Percentiles rank a stretch among this genome's conserved stretches.
Evolutionary conservation across 139 green algal genomes (phyloP).

Genomic region (Mychonastes homosphaera): DNA sequence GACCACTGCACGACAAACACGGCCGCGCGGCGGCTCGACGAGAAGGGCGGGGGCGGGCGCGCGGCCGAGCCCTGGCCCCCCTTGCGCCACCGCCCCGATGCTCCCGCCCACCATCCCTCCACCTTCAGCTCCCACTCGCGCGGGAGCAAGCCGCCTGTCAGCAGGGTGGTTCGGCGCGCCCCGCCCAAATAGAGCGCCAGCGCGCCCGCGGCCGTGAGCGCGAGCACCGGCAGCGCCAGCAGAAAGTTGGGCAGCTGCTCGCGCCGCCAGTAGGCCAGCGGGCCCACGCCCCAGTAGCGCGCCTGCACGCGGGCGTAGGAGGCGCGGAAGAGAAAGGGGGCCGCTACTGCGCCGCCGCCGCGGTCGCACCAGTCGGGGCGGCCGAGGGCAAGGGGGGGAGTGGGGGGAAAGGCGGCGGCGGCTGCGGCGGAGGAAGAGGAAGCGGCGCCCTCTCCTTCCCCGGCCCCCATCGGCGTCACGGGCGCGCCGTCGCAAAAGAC

Average conservation of each 20-base stretch:
- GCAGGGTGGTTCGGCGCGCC: constrained; percentile 2
- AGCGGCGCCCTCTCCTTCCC: background rate
- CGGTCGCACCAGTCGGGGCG: constrained; percentile 50
- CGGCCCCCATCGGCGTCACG: background rate
- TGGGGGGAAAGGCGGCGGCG: background rate
- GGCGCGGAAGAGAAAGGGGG: too few species aligned
- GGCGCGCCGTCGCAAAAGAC: background rate
- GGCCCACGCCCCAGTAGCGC: constrained; percentile 76
- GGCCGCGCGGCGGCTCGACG: constrained; percentile 20
- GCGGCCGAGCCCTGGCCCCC: background rate
- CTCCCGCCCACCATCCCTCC: background rate
- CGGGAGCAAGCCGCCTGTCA: constrained; percentile 18
- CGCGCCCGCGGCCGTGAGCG: constrained; percentile 26
- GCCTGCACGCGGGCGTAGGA: constrained; percentile 75
- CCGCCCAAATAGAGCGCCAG: constrained; percentile 25
- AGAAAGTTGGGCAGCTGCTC: constrained; percentile 72
- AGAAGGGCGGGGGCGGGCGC: constrained; percentile 4
- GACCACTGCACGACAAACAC: constrained; percentile 66
- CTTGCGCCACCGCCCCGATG: background rate
- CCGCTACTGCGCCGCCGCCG: too few species aligned
- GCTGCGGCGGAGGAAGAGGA: constrained; percentile 2
- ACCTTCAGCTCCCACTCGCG: background rate
- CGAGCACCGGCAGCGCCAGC: constrained; percentile 52
- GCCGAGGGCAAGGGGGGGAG: background rate
- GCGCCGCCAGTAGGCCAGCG: constrained; percentile 57